Evolutionary conservation across 2,329 filamentous ascomycete genomes (phyloP).

Genomic region (Penicillium aurantiogriseum): DNA sequence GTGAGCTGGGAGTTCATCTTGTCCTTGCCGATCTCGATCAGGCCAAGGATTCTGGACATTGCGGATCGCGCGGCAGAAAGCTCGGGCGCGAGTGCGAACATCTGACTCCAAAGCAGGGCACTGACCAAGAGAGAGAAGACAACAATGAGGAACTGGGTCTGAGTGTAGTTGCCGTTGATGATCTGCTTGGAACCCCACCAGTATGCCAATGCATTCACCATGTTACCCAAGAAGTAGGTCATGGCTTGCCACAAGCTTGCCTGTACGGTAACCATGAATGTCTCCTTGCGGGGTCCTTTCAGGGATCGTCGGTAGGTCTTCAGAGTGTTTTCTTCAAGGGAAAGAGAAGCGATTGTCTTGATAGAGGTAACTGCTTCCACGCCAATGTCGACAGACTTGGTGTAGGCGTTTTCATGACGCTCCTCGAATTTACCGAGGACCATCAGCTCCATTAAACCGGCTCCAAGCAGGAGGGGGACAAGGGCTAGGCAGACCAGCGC

Average conservation of each 20-base stretch:
- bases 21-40: conserved; percentile 41
- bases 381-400: conserved; percentile 51
- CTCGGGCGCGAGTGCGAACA: conserved; percentile 73
- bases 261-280: conserved; percentile 49
- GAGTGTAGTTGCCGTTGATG: conserved; percentile 62
- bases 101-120: conserved; percentile 70
- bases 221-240: conserved; percentile 54
- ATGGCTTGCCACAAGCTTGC: conserved; percentile 49
- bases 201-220: conserved; percentile 73
- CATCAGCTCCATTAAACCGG: conserved; percentile 66
- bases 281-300: conserved; percentile 49
- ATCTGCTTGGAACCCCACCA: conserved; percentile 78
- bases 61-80: conserved; percentile 66
- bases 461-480: conserved; percentile 66
- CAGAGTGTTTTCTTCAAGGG: conserved; percentile 52
- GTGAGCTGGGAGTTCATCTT: conserved; percentile 27
- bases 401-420: conserved; percentile 52
- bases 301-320: conserved; percentile 48
- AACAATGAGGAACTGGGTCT: conserved; percentile 72
- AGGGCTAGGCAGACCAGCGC: conserved; percentile 68
- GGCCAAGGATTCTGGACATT: conserved; percentile 54
- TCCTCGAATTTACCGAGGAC: conserved; percentile 61
- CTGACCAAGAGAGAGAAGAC: conserved; percentile 69
- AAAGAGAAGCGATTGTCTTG: conserved; percentile 52
- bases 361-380: conserved; percentile 55